Conservation (phyloP, 164 flowering plant genomes). For the Santalum album region DNA sequence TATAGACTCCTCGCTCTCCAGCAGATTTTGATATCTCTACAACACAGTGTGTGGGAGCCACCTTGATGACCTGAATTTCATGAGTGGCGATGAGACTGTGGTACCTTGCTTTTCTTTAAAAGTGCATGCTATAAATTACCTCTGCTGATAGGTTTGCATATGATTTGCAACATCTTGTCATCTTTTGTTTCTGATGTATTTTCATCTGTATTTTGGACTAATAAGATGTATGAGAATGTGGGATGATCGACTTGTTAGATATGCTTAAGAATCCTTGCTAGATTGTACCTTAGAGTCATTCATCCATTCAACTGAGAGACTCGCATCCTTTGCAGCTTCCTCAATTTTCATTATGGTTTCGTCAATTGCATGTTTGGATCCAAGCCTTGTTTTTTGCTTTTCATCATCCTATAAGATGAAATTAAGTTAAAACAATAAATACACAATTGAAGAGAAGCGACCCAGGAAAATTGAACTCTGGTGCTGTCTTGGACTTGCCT, state of each 20-base stretch:
- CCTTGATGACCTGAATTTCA: slow-evolving; percentile 52
- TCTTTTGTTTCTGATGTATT: slow-evolving; percentile 32
- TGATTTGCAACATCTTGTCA: slow-evolving; percentile 33
- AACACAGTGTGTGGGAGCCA: slow-evolving; percentile 65
- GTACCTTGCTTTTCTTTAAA: neutral
- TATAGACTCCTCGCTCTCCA: slow-evolving; percentile 44
- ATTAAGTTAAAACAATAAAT: neutral
- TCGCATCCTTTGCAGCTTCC: slow-evolving; percentile 59
- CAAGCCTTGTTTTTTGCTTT: slow-evolving; percentile 43
- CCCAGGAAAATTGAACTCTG: neutral
- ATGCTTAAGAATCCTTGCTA: neutral
- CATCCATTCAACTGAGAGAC: slow-evolving; percentile 49
- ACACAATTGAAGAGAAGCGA: neutral
- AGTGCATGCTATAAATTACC: slow-evolving; percentile 27
- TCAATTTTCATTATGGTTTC: slow-evolving; percentile 65
- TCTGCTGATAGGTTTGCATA: slow-evolving; percentile 46
- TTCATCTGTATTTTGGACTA: slow-evolving; percentile 25
- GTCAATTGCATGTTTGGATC: slow-evolving; percentile 40
- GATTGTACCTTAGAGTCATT: slow-evolving; percentile 45
- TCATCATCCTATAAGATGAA: slow-evolving; percentile 31
- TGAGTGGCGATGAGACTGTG: neutral
- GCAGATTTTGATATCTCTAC: slow-evolving; percentile 63
- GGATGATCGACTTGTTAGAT: neutral
- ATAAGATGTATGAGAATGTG: neutral
- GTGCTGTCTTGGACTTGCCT: slow-evolving; percentile 27